Evolutionary conservation across 2,329 filamentous ascomycete species (phyloP).

Genomic region (Curvularia verruculosa): DNA sequence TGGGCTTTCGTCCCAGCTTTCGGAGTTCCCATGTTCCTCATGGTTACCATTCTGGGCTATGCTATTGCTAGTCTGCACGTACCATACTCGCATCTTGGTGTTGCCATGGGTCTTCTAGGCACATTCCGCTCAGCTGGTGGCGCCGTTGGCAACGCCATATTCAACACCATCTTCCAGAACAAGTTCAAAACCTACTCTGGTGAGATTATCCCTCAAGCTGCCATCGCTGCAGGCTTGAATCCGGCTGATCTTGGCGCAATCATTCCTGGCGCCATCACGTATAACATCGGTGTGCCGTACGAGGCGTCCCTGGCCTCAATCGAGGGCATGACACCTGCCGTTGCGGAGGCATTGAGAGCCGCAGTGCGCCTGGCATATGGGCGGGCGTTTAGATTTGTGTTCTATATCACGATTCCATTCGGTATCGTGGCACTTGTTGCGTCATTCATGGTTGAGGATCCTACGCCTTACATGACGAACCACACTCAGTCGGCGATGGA

Average conservation of each 20-base stretch:
- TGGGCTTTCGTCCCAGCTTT: background rate
- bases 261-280: background rate
- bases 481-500: background rate
- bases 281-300: background rate
- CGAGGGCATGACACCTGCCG: background rate
- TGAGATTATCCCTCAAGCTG: background rate
- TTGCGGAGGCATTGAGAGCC: background rate
- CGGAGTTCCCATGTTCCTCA: background rate
- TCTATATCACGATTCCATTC: background rate
- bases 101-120: background rate
- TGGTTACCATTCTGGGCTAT: slow-evolving; percentile 1
- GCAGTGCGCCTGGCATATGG: background rate
- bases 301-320: background rate
- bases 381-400: background rate
- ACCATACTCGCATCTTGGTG: background rate
- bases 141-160: background rate
- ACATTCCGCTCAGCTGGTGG: background rate
- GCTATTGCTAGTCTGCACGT: background rate
- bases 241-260: background rate
- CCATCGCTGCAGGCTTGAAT: background rate
- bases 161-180: background rate
- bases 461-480: background rate
- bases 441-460: background rate
- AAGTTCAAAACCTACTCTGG: background rate
- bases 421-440: background rate